Evolutionary conservation across 352 stramenopile genomes (phyloP), one percentile per base, ranked within the genome.

Genomic region (Globisporangium spiculum): DNA sequence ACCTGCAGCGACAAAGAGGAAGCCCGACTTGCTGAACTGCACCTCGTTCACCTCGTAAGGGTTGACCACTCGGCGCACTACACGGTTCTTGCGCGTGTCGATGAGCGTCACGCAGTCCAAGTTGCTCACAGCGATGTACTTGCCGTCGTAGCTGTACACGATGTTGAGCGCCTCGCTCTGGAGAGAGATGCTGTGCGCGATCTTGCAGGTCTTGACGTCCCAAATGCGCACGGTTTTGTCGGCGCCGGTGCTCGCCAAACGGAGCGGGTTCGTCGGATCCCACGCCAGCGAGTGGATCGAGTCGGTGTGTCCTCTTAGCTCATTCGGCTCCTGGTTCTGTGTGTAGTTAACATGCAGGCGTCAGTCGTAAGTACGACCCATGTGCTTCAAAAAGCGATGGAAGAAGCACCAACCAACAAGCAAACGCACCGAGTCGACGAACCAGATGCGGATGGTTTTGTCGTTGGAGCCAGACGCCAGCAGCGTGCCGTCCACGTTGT

Each of bases 221-320:
- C 88, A 96, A 48, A 94, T 80, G 68, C 88, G 88, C 65, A 96
- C 86, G 1, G 84, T 93, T 77, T 93, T 93, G 78, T 96, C 88
- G 30, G 76, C 72, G 22, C 81, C 80, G 1, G 88, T 90, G 71
- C 81, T 94, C 34, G 86, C 86, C 22, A 96, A 64, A 4, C 81
- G 81, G 6, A 84, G 68, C 22, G 82, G 76, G 54, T 71, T 74
- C 60, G 83, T 91, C 22, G 88, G 88, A 53, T 94, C 85, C 88
- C 88, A 96, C 20, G 80, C 78, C 16, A 96, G 66, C 38, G 87
- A 91, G 64, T 84, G 66, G 38, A 96, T 76, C 24, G 84, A 75
- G 63, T 96, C 88, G 12, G 77, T 87, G 77, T 96, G 88, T 16
- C 88, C 88, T 18, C 84, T 69, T 34, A 92, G 72, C 34, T 94